phyloP scores from a whole-genome alignment of 805 yeast genomes.

The Hanseniaspora thailandica region DNA sequence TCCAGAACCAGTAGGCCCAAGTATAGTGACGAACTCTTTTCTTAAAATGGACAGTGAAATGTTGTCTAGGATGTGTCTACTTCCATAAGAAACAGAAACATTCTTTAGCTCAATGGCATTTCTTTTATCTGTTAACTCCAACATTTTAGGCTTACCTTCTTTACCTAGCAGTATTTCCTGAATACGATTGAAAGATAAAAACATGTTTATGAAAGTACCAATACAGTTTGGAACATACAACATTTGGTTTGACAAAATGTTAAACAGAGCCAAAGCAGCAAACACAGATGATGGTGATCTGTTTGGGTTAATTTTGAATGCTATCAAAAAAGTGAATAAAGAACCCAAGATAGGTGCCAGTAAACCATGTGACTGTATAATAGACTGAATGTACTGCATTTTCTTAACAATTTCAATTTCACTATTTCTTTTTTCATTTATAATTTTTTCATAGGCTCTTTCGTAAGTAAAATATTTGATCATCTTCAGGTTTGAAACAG shows the following conservation, averaged over 20 bases:
- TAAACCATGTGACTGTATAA: conserved; percentile 52
- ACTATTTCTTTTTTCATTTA: conserved; percentile 42
- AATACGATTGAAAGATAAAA: conserved; percentile 48
- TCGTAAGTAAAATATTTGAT: conserved; percentile 92
- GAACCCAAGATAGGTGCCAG: conserved; percentile 63
- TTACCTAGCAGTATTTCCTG: conserved; percentile 41
- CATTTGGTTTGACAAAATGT: conserved; percentile 48
- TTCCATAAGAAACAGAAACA: conserved; percentile 29
- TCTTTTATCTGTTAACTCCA: conserved; percentile 18
- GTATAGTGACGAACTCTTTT: conserved; percentile 62
- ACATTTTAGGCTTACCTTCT: conserved; percentile 21
- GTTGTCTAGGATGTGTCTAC: conserved; percentile 34
- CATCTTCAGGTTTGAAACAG: conserved; percentile 63
- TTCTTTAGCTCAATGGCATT: conserved; percentile 40
- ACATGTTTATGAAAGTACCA: conserved; percentile 57
- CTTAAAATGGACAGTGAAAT: conserved; percentile 41
- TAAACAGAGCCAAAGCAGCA: conserved; percentile 59
- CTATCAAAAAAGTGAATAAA: conserved; percentile 42
- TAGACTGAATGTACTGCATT: conserved; percentile 41
- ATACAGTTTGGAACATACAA: conserved; percentile 61
- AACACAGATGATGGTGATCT: conserved; percentile 52
- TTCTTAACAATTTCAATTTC: conserved; percentile 54
- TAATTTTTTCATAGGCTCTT: conserved; percentile 50
- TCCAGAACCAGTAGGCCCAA: conserved; percentile 60
- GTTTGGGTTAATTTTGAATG: conserved; percentile 34